Evolutionary conservation across 2,329 filamentous ascomycete species (phyloP), one percentile per base, ranked within the genome.

Genomic region (Arthrobotrys conoides): DNA sequence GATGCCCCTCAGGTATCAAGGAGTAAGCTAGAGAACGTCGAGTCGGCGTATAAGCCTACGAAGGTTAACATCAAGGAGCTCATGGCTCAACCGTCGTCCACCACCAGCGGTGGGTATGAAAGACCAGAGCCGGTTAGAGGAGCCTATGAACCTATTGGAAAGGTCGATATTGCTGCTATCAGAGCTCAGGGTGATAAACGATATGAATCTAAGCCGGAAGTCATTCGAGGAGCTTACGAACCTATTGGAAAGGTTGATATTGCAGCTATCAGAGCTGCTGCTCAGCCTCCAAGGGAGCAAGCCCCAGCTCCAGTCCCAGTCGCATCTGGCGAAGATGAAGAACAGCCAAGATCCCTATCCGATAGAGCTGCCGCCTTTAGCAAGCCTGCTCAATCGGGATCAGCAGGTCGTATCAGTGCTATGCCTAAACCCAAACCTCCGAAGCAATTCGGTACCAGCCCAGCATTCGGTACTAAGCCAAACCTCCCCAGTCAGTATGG

Each of bases 241-340:
- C 96, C 96, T 1, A 88, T 98, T 20, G 96, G 96, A 57, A 98
- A 97, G 86, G 95, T 99, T 9, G 96, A 99, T 82, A 98, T 99
- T 84, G 93, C 93, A 51, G 94, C 95, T 22, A 97, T 99, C 83
- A 90, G 93, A 80, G 91, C 95, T 22, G 91, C 90, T 84, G 91
- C 93, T 5, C 92, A 96, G 84, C 91, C 90, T 80, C 89, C 89
- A 59, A 83, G 85, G 30, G 82, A 83, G 4, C 81, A 80, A 69
- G 83, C 81, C 55, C 51, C n/a, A 84, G 55, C 16, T 75, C 82
- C 83, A 10, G 36, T 38, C 36, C 8, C 12, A 41, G 14, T 5
- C 14, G 12, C 38, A n/a, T 5, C 38, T 41, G 38, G 9, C 44
- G 84, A 85, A 14, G 82, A 81, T 64, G 86, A 88, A 6, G 86